Evolutionary conservation across 805 yeast species (phyloP), one percentile per base, ranked within the genome.

Genomic region (Kodamaea kaohsiungensis): DNA sequence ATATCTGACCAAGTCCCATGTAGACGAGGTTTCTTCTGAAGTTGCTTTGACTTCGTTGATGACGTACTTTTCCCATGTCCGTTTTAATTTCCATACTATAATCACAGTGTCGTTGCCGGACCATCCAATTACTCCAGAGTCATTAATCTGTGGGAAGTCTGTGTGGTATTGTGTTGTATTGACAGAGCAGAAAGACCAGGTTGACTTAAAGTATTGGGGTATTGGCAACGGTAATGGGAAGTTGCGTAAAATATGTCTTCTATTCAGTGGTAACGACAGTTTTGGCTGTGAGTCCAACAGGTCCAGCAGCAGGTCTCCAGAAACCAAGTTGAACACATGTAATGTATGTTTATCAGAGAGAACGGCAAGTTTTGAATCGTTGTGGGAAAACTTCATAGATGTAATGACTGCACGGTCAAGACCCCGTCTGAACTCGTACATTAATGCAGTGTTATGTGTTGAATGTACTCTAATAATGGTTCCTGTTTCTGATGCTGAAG

Each of bases 351-450:
- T 95, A 70, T 91, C 97, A 13, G 96, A 87, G 19, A 95, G 73
- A 5, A 91, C 91, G 0, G 98, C 97, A 48, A 95, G 75, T 62
- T 84, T 82, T 9, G 84, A 69, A 47, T 91, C 92, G 59, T 84
- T 80, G 7, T 89, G 91, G 4, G 93, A 87, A 66, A 93, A 91
- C 52, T 85, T 85, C 87, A 95, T 86, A 7, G 95, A 87, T 42
- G 88, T 88, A 7, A 95, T 82, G 15, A 79, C 76, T 0, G 97
- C 98, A 51, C 86, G 80, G 68, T 95, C 98, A 17, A 92, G 67
- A 0, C 99, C 99, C 49, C 99, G 77, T 61, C 98, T 77, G 63
- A 92, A 92, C 66, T 91, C 97, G 64, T 81, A 87, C n/a, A 90
- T 63, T 49, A 90, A 72, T 1, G 87, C 79, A 25, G 96, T 87